Evolutionary conservation across 2,329 filamentous ascomycete genomes (phyloP).

Genomic region (Aspergillus puulaauensis): DNA sequence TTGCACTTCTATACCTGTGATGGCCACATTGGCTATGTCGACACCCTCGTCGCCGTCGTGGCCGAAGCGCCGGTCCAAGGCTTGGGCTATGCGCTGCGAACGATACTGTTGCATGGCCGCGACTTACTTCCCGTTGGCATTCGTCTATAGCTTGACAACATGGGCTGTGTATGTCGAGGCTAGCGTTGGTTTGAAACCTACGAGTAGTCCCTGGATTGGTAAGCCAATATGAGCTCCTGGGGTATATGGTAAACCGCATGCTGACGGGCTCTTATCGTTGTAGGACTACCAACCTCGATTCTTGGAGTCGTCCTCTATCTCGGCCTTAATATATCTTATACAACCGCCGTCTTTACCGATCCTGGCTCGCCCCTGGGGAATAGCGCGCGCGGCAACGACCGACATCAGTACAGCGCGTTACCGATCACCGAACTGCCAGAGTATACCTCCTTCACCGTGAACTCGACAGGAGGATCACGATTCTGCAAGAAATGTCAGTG

Average conservation of each 20-base stretch:
- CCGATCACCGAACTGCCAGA: slow-evolving; percentile 67
- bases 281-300: slow-evolving; percentile 52
- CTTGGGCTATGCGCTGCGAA: slow-evolving; percentile 60
- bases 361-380: slow-evolving; percentile 66
- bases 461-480: slow-evolving; percentile 78
- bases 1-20: slow-evolving; percentile 17
- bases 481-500: slow-evolving; percentile 98
- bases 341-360: slow-evolving; percentile 86
- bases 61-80: slow-evolving; percentile 42
- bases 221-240: slow-evolving; percentile 6
- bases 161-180: slow-evolving; percentile 92
- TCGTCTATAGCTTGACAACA: slow-evolving; percentile 85
- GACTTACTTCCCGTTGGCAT: slow-evolving; percentile 81
- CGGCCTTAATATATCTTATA: slow-evolving; percentile 86
- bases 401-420: slow-evolving; percentile 68
- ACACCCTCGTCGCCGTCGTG: slow-evolving; percentile 41
- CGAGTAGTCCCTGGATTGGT: slow-evolving; percentile 50
- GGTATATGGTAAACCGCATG: not conserved
- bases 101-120: slow-evolving; percentile 77
- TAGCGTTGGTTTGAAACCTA: slow-evolving; percentile 63
- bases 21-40: slow-evolving; percentile 41
- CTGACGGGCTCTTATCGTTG: not conserved
- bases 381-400: slow-evolving; percentile 25
- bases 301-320: slow-evolving; percentile 71
- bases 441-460: slow-evolving; percentile 83